These are phyloP conservation scores for Castanea mollissima DNA, from an alignment of 306 rosid genomes.

Conservation along the genomic window DNA sequence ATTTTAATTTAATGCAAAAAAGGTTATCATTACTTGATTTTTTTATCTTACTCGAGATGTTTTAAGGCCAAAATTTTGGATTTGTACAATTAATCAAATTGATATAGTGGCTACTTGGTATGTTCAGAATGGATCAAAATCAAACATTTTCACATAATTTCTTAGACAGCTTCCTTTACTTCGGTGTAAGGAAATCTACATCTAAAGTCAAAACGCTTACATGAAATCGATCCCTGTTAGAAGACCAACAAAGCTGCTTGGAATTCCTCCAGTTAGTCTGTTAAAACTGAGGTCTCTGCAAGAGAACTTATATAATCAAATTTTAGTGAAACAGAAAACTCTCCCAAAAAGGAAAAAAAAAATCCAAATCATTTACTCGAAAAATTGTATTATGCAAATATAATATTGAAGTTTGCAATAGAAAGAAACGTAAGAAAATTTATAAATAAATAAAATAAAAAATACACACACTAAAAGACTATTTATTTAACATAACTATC, in stretches of 20 bases:
- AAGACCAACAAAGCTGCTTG: constrained; percentile 20
- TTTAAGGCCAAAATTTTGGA: background rate
- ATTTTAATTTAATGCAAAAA: background rate
- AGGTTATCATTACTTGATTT: background rate
- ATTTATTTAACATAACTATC: too few relatives aligned
- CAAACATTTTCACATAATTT: too few relatives aligned
- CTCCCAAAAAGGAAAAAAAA: background rate
- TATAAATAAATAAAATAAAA: background rate
- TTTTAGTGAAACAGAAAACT: background rate
- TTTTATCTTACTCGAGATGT: background rate
- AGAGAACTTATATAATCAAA: background rate
- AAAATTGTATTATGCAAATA: background rate
- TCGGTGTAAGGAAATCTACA: background rate
- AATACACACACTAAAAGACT: too few relatives aligned
- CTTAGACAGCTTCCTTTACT: too few relatives aligned
- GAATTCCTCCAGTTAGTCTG: constrained; percentile 59
- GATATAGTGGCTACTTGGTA: too few relatives aligned
- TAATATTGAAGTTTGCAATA: background rate
- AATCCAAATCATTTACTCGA: background rate
- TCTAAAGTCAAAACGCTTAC: constrained; percentile 37
- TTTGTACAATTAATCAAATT: too few relatives aligned
- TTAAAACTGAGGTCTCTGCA: constrained; percentile 89
- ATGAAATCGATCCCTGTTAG: constrained; percentile 23
- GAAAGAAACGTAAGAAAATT: background rate
- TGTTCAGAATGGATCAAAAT: too few relatives aligned